Evolutionary conservation across 139 green algal genomes (phyloP).

Genomic region (Chlamydomonas incerta): DNA sequence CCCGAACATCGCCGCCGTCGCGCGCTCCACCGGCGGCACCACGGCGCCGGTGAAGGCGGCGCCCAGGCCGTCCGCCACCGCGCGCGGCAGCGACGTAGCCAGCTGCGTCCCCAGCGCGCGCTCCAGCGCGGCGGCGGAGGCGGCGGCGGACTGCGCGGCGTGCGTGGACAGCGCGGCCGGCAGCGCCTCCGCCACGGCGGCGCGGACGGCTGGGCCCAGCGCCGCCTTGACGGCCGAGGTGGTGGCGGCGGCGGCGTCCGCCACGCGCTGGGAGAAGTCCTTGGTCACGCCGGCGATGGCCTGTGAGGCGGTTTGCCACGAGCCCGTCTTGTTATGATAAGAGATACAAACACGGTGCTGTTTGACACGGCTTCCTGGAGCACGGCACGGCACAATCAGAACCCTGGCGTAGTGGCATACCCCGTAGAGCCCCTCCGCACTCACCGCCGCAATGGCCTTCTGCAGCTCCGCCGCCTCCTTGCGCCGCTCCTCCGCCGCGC

Average conservation of each 20-base stretch:
- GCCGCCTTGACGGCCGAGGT: conserved; percentile 27
- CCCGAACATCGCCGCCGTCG: conserved; percentile 61
- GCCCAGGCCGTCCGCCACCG: conserved; percentile 19
- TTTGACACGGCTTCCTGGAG: too few species aligned
- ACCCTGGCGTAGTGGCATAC: too few species aligned
- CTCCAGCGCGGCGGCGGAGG: conserved; percentile 43
- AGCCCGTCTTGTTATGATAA: too few species aligned
- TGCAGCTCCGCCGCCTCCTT: conserved; percentile 32
- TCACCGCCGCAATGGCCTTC: conserved; percentile 24
- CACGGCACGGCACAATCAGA: too few species aligned
- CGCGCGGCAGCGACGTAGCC: conserved; percentile 25
- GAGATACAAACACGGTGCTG: too few species aligned
- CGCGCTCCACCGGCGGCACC: conserved; percentile 82
- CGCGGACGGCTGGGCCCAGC: conserved; percentile 33
- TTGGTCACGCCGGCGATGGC: conserved; percentile 5
- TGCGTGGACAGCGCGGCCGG: conserved; percentile 49
- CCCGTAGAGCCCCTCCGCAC: not conserved
- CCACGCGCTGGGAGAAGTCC: conserved; percentile 25
- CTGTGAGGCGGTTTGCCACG: not conserved
- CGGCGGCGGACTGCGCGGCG: conserved; percentile 43
- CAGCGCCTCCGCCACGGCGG: conserved; percentile 56
- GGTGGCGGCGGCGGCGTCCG: conserved; percentile 36
- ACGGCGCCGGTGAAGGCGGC: conserved; percentile 50
- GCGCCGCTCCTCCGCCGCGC: conserved; percentile 46
- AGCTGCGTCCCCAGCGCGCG: conserved; percentile 54